Evolutionary conservation across 2,329 filamentous ascomycete genomes (phyloP), one percentile per base, ranked within the genome.

Genomic region (Chlorencoelia australis): DNA sequence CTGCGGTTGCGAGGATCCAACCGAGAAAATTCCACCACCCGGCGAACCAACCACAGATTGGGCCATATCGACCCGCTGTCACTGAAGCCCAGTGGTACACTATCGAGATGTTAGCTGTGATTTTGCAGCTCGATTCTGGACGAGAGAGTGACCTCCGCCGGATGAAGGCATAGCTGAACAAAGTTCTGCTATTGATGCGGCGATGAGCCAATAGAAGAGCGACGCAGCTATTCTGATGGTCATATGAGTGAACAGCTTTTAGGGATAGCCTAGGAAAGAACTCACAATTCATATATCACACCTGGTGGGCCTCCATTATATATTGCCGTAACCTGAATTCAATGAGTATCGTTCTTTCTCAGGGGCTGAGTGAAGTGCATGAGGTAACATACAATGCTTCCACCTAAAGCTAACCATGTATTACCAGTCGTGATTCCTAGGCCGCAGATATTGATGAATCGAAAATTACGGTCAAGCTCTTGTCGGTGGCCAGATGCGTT

Each of bases 301-400:
- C 72, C 73, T 0, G 73, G 67, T 0, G 71, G 67, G 0, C 74
- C 75, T 42, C 74, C 74, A 55, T 79, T 77, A 51, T 63, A 67
- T 41, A 77, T 65, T 15, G 71, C 69, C 28, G 68, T 39, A 24
- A 33, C 35, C 38, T 43, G 26, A 18, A 21, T 8, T n/a, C n/a
- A n/a, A n/a, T n/a, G n/a, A n/a, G n/a, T n/a, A n/a, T n/a, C n/a
- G n/a, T n/a, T n/a, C n/a, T n/a, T n/a, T n/a, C n/a, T n/a, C n/a
- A n/a, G n/a, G n/a, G n/a, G n/a, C n/a, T n/a, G n/a, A n/a, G n/a
- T n/a, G n/a, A n/a, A n/a, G n/a, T n/a, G n/a, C n/a, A n/a, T n/a
- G n/a, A n/a, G n/a, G n/a, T n/a, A 17, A 53, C 58, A 33, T 49
- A 65, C 61, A 46, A 67, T 61, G 25, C 57, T 61, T 7, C 64